phyloP scores from a whole-genome alignment of 1,284 basidiomycete genomes.

The Schizophyllum amplum region DNA sequence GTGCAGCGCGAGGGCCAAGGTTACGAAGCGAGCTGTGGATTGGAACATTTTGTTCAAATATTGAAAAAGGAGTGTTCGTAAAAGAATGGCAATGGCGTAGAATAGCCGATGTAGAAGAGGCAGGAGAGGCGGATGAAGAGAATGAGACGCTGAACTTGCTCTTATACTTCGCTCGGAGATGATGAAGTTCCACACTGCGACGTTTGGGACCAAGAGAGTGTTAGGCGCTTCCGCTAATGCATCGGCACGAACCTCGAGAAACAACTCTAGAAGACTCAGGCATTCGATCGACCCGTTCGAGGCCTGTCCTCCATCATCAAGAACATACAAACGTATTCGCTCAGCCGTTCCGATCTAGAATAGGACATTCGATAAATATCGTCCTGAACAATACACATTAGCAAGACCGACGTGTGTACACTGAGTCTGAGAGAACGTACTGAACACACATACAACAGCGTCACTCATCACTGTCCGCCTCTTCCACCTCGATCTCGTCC shows the following conservation, averaged over 20 bases:
- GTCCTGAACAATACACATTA: too few species aligned
- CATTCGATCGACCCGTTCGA: too few species aligned
- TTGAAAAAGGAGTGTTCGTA: neutral
- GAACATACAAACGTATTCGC: too few species aligned
- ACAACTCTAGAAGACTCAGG: too few species aligned
- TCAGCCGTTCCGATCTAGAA: too few species aligned
- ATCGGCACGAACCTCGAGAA: neutral
- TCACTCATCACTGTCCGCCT: neutral
- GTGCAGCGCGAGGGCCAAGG: neutral
- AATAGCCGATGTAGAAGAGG: neutral
- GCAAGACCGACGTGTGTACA: too few species aligned
- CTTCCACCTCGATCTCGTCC: neutral
- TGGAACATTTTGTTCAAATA: neutral
- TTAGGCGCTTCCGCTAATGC: neutral
- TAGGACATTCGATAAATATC: too few species aligned
- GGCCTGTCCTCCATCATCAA: too few species aligned
- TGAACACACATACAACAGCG: too few species aligned
- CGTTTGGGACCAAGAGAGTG: neutral
- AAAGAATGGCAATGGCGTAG: neutral
- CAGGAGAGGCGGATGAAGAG: neutral
- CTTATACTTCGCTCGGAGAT: too few species aligned
- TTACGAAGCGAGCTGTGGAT: neutral
- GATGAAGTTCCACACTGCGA: neutral
- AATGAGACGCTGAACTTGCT: neutral
- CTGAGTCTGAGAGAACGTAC: too few species aligned